Base-by-base conservation (phyloP, 2,329 filamentous ascomycete genomes). In the Aspergillus pseudoglaucus region DNA sequence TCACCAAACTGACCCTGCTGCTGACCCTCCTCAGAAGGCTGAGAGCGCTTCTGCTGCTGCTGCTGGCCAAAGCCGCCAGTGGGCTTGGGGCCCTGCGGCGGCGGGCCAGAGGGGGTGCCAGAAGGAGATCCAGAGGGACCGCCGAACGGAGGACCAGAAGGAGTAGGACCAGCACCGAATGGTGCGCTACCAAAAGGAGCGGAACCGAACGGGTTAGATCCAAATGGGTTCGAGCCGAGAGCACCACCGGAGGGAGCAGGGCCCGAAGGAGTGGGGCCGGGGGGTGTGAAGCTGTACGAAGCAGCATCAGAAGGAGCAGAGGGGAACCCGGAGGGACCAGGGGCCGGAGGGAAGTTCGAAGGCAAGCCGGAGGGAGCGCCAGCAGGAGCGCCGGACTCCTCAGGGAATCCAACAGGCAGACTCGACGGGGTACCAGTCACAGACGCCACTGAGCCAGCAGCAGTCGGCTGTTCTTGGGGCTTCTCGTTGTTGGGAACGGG, bases 341-440 rank as follows among this genome's bases (percentile, higher is more conserved):
- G 12, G 15, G 43, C 45, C 14, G 37, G 12, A 20, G 43, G 46
- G 44, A 48, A 44, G 17, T 42, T 45, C n/a, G 48, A 40, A 17
- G 46, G 46, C 18, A 45, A 27, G 14, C 17, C 38, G 17, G 50
- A 48, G 42, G 46, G 32, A 47, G 33, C 15, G 4, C 53, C 46
- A 14, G 44, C 25, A 17, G 47, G 49, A n/a, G 39, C 42, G 2
- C 18, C 42, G 30, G 32, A 49, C 17, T 18, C 8, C 39, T 41
- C 10, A 18, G 40, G 40, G 23, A 42, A 42, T 14, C 40, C 40
- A 27, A 42, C 40, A 42, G 40, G 40, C 10, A 42, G 22, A 7
- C 10, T 22, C 8, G 40, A 25, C 17, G 40, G 40, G 3, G 22
- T 30, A 7, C 40, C 40, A 27, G 22, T 25, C 20, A 25, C 18